These are phyloP conservation scores for Vanilla planifolia DNA, from an alignment of 106 monocot species.

Conservation along the genomic window DNA sequence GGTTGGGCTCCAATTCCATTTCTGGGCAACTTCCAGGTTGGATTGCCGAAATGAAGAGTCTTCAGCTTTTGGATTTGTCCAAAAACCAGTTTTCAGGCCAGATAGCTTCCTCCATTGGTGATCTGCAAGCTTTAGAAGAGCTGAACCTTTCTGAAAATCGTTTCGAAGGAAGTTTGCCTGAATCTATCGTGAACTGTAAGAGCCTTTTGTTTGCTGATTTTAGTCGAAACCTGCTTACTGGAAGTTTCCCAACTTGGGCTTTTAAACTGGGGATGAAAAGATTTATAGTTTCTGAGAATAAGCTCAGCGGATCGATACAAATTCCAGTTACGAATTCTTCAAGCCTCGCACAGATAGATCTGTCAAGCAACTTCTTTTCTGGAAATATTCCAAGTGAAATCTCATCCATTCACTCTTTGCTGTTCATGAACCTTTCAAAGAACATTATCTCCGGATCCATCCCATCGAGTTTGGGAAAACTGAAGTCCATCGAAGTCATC, in stretches of 20 bases:
- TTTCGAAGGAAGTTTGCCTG: conserved; percentile 44
- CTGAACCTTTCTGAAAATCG: conserved; percentile 35
- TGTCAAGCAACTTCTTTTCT: conserved; percentile 34
- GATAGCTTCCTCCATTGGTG: conserved; percentile 33
- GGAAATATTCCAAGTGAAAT: conserved; percentile 22
- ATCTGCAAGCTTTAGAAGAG: conserved; percentile 22
- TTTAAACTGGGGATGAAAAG: conserved; percentile 31
- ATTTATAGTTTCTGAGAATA: conserved; percentile 35
- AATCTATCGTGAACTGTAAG: conserved; percentile 25
- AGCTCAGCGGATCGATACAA: conserved; percentile 25
- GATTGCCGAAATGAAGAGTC: conserved; percentile 39
- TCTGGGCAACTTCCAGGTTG: conserved; percentile 36
- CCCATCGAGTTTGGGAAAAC: conserved; percentile 18
- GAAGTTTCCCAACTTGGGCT: conserved; percentile 41
- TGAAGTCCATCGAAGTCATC: conserved; percentile 27
- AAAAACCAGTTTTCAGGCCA: conserved; percentile 34
- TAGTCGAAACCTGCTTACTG: conserved; percentile 39
- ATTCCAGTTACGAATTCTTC: conserved; percentile 5
- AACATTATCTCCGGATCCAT: conserved; percentile 32
- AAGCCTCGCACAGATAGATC: conserved; percentile 15
- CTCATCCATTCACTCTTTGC: conserved; percentile 12
- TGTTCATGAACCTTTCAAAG: conserved; percentile 23
- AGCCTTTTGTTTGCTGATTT: conserved; percentile 30
- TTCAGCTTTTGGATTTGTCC: conserved; percentile 47
- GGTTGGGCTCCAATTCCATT: conserved; percentile 34